These are phyloP conservation scores for Chlorella sp. DNA, from an alignment of 139 green algal species.

Conservation along the genomic window DNA sequence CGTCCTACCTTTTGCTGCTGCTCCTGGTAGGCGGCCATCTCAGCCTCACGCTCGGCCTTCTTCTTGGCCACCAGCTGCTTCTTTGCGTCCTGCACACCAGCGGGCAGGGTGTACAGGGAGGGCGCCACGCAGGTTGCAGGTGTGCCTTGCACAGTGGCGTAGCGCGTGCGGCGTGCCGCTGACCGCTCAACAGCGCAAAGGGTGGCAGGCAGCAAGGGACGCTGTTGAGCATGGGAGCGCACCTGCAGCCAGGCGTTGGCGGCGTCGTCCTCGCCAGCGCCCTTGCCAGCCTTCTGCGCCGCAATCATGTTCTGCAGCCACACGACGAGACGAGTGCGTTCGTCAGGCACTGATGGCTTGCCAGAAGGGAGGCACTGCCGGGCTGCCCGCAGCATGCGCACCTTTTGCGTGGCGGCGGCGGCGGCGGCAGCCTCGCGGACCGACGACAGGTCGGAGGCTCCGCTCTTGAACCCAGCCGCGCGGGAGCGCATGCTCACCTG, in stretches of 20 bases:
- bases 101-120: neutral
- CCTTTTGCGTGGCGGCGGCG: slow-evolving; percentile 3
- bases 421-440: neutral
- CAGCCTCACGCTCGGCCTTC: slow-evolving; percentile 25
- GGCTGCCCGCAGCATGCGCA: neutral
- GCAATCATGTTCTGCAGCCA: slow-evolving; percentile 1
- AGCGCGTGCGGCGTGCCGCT: no score
- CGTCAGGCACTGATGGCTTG: no score
- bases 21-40: neutral
- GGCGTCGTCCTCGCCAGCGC: neutral
- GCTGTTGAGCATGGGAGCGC: no score
- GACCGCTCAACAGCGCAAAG: no score
- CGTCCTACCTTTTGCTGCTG: neutral
- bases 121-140: neutral
- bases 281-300: neutral
- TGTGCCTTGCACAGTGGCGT: no score
- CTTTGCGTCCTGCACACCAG: slow-evolving; percentile 19
- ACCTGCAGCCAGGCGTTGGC: neutral
- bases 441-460: neutral
- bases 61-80: slow-evolving; percentile 31
- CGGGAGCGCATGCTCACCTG: slow-evolving; percentile 3
- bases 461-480: neutral
- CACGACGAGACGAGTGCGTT: no score
- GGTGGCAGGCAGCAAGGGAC: no score
- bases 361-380: neutral